phyloP scores from a whole-genome alignment of 805 yeast species.

The Phaffomyces antillensis region DNA sequence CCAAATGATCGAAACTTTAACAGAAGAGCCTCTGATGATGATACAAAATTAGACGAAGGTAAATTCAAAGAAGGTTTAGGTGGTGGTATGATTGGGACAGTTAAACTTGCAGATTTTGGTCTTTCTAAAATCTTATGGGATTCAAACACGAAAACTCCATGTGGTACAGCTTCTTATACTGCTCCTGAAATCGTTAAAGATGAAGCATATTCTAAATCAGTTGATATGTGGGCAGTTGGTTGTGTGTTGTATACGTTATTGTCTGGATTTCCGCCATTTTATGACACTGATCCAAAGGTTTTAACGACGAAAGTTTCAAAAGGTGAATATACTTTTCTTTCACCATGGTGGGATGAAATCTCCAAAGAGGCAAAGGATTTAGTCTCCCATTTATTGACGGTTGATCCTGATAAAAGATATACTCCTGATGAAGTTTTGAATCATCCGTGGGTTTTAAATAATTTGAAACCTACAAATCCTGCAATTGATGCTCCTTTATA shows the following conservation, averaged over 20 bases:
- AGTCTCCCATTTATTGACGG: slow-evolving; percentile 69
- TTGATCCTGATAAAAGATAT: slow-evolving; percentile 75
- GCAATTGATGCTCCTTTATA: slow-evolving; percentile 42
- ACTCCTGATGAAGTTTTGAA: slow-evolving; percentile 67
- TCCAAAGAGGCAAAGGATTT: slow-evolving; percentile 85
- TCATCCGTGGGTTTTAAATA: slow-evolving; percentile 74
- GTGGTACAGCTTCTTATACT: slow-evolving; percentile 98
- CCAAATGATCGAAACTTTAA: slow-evolving; percentile 36
- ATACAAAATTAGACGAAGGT: slow-evolving; percentile 80
- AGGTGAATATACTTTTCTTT: slow-evolving; percentile 64
- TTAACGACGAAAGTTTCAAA: slow-evolving; percentile 60
- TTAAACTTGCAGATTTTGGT: slow-evolving; percentile 94
- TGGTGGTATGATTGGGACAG: slow-evolving; percentile 85
- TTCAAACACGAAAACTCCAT: slow-evolving; percentile 87
- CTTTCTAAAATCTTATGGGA: slow-evolving; percentile 79
- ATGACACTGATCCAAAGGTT: slow-evolving; percentile 69
- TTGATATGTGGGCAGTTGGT: slow-evolving; percentile 98
- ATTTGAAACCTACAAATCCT: slow-evolving; percentile 26
- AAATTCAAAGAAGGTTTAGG: slow-evolving; percentile 73
- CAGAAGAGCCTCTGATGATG: slow-evolving; percentile 51
- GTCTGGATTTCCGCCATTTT: slow-evolving; percentile 98
- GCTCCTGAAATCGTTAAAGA: slow-evolving; percentile 98
- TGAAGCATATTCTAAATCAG: slow-evolving; percentile 86
- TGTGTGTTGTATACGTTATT: slow-evolving; percentile 89
- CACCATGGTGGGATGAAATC: slow-evolving; percentile 89